These are phyloP conservation scores for Trichoderma cornu-damae DNA, from an alignment of 2,329 filamentous ascomycete genomes.

Conservation along the genomic window DNA sequence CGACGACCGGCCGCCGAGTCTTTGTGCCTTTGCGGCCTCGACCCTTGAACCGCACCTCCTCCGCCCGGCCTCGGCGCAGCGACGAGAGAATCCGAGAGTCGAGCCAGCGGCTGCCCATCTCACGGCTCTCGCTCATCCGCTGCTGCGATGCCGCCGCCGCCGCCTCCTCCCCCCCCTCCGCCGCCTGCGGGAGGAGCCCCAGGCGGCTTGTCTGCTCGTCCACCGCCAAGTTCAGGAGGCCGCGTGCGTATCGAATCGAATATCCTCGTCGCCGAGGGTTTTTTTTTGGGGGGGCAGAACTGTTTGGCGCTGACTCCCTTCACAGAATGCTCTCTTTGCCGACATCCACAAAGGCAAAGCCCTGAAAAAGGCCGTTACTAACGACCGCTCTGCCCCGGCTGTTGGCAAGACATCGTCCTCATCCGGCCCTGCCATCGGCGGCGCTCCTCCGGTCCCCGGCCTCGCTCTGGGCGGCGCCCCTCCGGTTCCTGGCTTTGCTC, in stretches of 20 bases:
- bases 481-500: constrained; percentile 57
- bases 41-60: background rate
- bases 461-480: constrained; percentile 55
- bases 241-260: no score
- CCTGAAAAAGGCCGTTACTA: constrained; percentile 82
- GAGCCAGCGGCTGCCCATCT: background rate
- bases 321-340: constrained; percentile 76
- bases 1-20: background rate
- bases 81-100: background rate
- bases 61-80: background rate
- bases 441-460: constrained; percentile 71
- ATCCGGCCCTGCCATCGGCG: constrained; percentile 59
- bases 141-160: constrained; percentile 51
- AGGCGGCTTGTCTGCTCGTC: constrained; percentile 53
- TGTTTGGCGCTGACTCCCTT: constrained; percentile 18
- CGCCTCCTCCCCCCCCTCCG: constrained; percentile 53
- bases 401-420: constrained; percentile 39
- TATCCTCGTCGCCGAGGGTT: background rate
- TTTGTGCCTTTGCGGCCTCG: background rate
- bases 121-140: background rate
- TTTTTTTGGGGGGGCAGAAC: background rate
- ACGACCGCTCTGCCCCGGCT: constrained; percentile 82
- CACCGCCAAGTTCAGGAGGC: constrained; percentile 50
- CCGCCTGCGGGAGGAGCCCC: constrained; percentile 46
- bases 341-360: constrained; percentile 79